Conservation (phyloP, 495 filamentous ascomycete genomes). For the Parathielavia appendiculata region DNA sequence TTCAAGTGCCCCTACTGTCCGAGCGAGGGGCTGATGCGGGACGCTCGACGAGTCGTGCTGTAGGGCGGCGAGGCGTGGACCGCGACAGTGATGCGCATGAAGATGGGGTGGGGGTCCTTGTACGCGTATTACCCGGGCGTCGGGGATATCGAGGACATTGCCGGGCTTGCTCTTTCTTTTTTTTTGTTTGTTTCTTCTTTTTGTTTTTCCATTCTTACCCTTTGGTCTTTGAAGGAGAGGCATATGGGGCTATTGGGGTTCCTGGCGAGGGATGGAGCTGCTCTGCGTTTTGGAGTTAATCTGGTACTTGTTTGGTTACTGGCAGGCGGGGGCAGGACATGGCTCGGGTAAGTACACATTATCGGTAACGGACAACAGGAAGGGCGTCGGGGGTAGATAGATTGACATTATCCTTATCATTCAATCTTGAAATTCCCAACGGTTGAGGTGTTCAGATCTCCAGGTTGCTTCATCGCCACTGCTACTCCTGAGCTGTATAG, state of each 20-base stretch:
- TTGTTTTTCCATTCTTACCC: background rate
- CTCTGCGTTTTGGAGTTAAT: slow-evolving; percentile 1
- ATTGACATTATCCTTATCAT: background rate
- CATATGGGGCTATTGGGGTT: too few species aligned
- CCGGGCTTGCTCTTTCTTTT: too few species aligned
- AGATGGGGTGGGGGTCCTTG: too few species aligned
- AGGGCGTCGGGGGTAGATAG: background rate
- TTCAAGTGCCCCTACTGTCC: slow-evolving; percentile 99
- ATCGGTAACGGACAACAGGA: background rate
- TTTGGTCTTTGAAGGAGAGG: too few species aligned
- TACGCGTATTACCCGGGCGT: too few species aligned
- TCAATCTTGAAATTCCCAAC: background rate
- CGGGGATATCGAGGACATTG: too few species aligned
- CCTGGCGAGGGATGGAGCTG: too few species aligned
- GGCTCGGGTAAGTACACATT: background rate
- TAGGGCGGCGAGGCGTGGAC: slow-evolving; percentile 28
- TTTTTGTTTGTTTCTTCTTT: background rate
- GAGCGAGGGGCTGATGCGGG: slow-evolving; percentile 66
- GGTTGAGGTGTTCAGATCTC: background rate
- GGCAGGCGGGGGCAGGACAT: background rate
- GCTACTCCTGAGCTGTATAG: too few species aligned
- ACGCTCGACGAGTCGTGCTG: slow-evolving; percentile 66
- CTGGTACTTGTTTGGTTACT: background rate
- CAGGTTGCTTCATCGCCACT: too few species aligned
- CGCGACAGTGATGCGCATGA: too few species aligned